Percentiles rank a stretch among this genome's conserved stretches.
Evolutionary conservation across 129 eudicot genomes (phyloP).

Genomic region (Flaveria linearis): DNA sequence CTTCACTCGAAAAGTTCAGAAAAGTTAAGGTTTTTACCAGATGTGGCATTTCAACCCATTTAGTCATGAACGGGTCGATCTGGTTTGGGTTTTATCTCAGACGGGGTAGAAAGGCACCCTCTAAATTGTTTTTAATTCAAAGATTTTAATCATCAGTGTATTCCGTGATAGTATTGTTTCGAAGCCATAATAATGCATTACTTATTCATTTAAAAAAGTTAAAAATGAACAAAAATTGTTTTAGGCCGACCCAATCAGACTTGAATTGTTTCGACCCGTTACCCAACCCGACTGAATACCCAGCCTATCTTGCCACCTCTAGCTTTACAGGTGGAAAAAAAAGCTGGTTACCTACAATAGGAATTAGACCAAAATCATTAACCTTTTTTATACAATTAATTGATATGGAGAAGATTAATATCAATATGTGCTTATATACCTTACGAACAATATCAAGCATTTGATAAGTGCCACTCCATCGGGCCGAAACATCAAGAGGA

Average conservation of each 20-base stretch:
- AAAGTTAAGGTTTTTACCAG: background rate
- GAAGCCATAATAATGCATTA: background rate
- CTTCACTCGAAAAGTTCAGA: background rate
- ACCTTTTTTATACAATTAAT: background rate
- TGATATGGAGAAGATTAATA: background rate
- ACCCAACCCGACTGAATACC: background rate
- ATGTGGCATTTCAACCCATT: background rate
- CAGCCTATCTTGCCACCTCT: background rate
- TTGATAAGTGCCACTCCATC: conserved; percentile 97
- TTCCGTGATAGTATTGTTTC: background rate
- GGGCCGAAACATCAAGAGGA: conserved; percentile 83
- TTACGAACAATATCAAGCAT: conserved; percentile 88
- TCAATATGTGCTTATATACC: conserved; percentile 43
- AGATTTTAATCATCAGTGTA: background rate
- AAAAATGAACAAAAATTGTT: background rate
- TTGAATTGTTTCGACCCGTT: background rate
- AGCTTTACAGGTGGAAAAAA: conserved; percentile 1
- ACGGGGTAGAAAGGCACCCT: background rate
- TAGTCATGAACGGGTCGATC: background rate
- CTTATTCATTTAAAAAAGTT: background rate
- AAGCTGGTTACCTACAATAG: background rate
- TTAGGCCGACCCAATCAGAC: background rate
- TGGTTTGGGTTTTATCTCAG: background rate
- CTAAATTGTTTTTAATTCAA: background rate
- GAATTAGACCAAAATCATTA: background rate